Conservation (phyloP, 495 filamentous ascomycete species). For the Parathielavia appendiculata region DNA sequence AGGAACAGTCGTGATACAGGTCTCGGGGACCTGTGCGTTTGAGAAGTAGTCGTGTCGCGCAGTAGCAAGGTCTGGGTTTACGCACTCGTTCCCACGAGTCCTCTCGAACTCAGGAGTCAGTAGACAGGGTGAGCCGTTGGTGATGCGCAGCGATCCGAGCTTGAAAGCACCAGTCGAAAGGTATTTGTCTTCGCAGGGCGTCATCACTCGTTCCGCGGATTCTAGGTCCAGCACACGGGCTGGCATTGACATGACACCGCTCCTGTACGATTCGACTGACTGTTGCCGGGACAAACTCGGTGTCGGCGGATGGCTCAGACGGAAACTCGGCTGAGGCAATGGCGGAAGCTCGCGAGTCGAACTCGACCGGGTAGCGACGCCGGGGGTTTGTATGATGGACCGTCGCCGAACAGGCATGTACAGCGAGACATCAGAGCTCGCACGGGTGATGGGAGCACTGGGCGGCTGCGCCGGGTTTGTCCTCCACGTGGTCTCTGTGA, state of each 20-base stretch:
- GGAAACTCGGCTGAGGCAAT: slow-evolving; percentile 25
- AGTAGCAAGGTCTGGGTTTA: not conserved
- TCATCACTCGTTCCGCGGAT: slow-evolving; percentile 36
- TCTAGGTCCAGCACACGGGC: slow-evolving; percentile 23
- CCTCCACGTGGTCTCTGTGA: slow-evolving; percentile 36
- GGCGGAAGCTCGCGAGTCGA: slow-evolving; percentile 17
- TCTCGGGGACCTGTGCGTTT: not conserved
- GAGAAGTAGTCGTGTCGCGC: slow-evolving; percentile 21
- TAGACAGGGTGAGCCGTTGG: slow-evolving; percentile 51
- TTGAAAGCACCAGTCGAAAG: slow-evolving; percentile 55
- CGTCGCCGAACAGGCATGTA: slow-evolving; percentile 46
- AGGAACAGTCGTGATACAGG: not conserved
- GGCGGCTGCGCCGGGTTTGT: slow-evolving; percentile 33
- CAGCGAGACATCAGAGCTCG: slow-evolving; percentile 42
- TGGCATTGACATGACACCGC: slow-evolving; percentile 33
- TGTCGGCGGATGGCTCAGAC: slow-evolving; percentile 36
- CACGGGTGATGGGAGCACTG: slow-evolving; percentile 30
- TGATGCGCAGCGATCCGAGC: slow-evolving; percentile 53
- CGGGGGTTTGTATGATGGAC: slow-evolving; percentile 44
- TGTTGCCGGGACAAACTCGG: slow-evolving; percentile 33
- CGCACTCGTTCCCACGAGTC: slow-evolving; percentile 16
- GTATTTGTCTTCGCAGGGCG: slow-evolving; percentile 46
- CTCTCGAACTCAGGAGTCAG: slow-evolving; percentile 34
- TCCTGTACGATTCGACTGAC: slow-evolving; percentile 34
- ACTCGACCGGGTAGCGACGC: slow-evolving; percentile 41